Conservation (phyloP, 805 yeast genomes). For the Ogataea pignaliae region DNA sequence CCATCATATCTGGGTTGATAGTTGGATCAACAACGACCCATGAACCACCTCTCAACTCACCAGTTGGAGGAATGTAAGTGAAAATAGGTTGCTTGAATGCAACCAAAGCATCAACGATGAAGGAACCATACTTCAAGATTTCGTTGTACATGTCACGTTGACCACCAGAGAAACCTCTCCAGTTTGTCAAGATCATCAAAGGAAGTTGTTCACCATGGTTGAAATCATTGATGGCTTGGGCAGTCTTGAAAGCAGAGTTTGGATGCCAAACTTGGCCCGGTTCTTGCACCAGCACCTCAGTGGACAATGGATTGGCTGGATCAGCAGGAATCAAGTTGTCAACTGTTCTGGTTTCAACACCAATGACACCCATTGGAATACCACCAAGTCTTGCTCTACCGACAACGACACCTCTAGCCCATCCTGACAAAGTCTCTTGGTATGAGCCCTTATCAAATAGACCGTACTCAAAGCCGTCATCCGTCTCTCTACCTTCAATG, state of each 20-base stretch:
- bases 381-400: conserved; percentile 99
- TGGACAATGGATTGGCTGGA: conserved; percentile 96
- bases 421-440: conserved; percentile 94
- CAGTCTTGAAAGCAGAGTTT: conserved; percentile 97
- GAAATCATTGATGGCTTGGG: conserved; percentile 97
- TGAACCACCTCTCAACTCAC: conserved; percentile 99
- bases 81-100: conserved; percentile 95
- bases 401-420: conserved; percentile 98
- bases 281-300: conserved; percentile 82
- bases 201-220: conserved; percentile 98
- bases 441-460: conserved; percentile 89
- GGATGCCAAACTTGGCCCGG: conserved; percentile 99
- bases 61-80: conserved; percentile 96
- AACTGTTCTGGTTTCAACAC: conserved; percentile 86
- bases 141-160: conserved; percentile 99
- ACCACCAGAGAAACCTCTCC: conserved; percentile 99
- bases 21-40: conserved; percentile 99
- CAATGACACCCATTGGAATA: conserved; percentile 97
- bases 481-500: conserved; percentile 78
- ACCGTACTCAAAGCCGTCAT: conserved; percentile 77
- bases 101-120: conserved; percentile 93
- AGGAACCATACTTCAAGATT: conserved; percentile 94
- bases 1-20: conserved; percentile 96
- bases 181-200: conserved; percentile 94
- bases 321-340: conserved; percentile 95